Base-by-base conservation (phyloP, 176 grass and related monocot genomes). In the Phoenix dactylifera region DNA sequence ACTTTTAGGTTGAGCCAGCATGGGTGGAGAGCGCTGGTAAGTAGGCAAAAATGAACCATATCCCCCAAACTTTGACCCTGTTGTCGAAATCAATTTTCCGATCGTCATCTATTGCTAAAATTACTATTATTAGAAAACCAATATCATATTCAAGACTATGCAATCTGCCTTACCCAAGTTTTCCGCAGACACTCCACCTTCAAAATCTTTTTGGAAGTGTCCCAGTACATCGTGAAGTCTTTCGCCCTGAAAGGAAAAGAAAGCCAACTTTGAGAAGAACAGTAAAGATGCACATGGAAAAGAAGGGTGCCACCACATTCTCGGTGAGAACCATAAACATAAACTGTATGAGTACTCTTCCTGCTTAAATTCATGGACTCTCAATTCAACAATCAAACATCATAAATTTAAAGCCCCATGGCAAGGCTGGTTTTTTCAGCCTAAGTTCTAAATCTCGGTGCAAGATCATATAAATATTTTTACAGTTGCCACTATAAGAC, bases 21-120 rank as follows among this genome's bases (percentile, higher is more conserved):
- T 61, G 10, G 72, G 72, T 80, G 93, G 93, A 78, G 87, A 97
- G 25, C 87, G 87, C 71, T 85, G 84, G 71, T 98, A 80, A 3
- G 84, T 77, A 51, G 93, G 93, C 62, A 98, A 76, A 74, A 98
- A 98, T 63, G 93, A 98, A 67, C 93, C 93, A 73, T 98, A 98
- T 57, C 88, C 93, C 70, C 88, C 87, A 80, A 82, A 98, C 76
- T 88, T 98, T 0, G 93, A 77, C 61, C 93, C 93, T 98, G 67
- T 67, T 25, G 68, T 70, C 61, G 19, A 84, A 84, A 62, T 75
- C 67, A 49, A 75, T 72, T 73, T 71, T 35, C 28, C 61, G 16
- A 55, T 24, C 32, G 14, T 44, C 35, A 14, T 44, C 35, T 44
- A 44, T 9, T 44, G 35, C 9, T 44, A 70, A 54, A 50, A 57